Percentiles rank a stretch among this genome's conserved stretches.
Conservation (phyloP, 2,329 filamentous ascomycete genomes). For the Fusarium haematococcum region DNA sequence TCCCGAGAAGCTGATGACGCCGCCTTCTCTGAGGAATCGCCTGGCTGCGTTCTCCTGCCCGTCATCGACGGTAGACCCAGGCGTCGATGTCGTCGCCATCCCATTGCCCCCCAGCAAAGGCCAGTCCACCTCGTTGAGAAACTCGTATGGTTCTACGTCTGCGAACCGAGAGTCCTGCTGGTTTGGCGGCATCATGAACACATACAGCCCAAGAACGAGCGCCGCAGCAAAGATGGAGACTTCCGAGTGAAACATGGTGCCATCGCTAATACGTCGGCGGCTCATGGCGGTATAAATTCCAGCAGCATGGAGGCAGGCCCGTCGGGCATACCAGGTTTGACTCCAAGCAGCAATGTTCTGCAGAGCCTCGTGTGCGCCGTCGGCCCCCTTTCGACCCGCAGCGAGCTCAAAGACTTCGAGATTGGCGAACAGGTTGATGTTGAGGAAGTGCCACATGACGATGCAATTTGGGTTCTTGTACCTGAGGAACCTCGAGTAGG, state of each 20-base stretch:
- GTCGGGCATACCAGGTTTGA: neutral
- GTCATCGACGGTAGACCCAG: neutral
- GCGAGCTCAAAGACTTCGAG: constrained; percentile 16
- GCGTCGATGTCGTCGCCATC: neutral
- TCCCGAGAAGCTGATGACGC: neutral
- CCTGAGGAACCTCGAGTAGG: neutral
- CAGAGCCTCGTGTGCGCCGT: neutral
- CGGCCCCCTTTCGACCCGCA: neutral
- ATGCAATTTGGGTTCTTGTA: constrained; percentile 18
- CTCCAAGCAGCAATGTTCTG: constrained; percentile 11
- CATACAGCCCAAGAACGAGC: neutral
- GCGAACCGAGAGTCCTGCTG: neutral
- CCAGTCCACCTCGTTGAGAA: constrained; percentile 17
- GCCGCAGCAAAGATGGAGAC: constrained; percentile 9
- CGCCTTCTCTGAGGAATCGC: neutral
- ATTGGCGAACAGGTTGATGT: neutral
- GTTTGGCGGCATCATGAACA: neutral
- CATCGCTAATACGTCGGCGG: constrained; percentile 2
- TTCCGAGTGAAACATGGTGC: constrained; percentile 3
- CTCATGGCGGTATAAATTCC: neutral
- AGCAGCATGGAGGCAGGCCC: constrained; percentile 10
- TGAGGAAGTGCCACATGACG: constrained; percentile 10
- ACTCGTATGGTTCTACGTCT: constrained; percentile 1
- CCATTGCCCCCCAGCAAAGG: neutral
- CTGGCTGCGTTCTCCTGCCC: neutral